Evolutionary conservation across 768 basidiomycete species (phyloP).

Genomic region (Naganishia onofrii): DNA sequence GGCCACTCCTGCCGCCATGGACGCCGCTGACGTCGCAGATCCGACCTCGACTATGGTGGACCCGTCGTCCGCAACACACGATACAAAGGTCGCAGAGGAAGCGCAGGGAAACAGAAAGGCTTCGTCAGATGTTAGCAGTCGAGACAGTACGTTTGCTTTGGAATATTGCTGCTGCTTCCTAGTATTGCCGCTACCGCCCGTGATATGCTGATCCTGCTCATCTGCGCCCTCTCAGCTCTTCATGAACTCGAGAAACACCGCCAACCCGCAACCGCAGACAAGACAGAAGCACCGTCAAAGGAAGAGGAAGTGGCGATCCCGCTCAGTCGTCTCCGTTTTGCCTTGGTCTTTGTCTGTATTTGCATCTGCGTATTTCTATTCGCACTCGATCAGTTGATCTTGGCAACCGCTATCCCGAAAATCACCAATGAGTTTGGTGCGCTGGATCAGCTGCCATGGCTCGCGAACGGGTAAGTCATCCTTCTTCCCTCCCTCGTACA

Average conservation of each 20-base stretch:
- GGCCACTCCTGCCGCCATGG: background rate
- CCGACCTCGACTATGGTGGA: background rate
- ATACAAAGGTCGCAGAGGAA: background rate
- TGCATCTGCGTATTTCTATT: slow-evolving; percentile 45
- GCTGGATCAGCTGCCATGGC: slow-evolving; percentile 44
- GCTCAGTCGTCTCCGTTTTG: slow-evolving; percentile 22
- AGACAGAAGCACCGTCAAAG: background rate
- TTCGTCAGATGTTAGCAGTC: background rate
- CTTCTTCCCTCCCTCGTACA: slow-evolving; percentile 1
- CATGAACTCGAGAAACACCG: background rate
- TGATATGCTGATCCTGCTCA: background rate
- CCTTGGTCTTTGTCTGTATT: slow-evolving; percentile 32
- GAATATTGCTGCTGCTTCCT: background rate
- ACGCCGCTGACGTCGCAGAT: background rate
- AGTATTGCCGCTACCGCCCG: background rate
- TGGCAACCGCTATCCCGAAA: slow-evolving; percentile 49
- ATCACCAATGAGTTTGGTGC: slow-evolving; percentile 47
- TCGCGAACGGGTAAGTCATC: slow-evolving; percentile 40
- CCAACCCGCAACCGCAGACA: background rate
- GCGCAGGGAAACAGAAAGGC: background rate
- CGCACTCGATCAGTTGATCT: slow-evolving; percentile 54
- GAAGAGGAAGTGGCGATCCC: slow-evolving; percentile 10
- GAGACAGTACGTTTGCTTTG: background rate
- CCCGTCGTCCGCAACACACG: no score
- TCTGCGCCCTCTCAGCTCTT: background rate